These are phyloP conservation scores for Fragilariopsis cylindrus DNA, from an alignment of 108 stramenopile species.

Conservation along the genomic window DNA sequence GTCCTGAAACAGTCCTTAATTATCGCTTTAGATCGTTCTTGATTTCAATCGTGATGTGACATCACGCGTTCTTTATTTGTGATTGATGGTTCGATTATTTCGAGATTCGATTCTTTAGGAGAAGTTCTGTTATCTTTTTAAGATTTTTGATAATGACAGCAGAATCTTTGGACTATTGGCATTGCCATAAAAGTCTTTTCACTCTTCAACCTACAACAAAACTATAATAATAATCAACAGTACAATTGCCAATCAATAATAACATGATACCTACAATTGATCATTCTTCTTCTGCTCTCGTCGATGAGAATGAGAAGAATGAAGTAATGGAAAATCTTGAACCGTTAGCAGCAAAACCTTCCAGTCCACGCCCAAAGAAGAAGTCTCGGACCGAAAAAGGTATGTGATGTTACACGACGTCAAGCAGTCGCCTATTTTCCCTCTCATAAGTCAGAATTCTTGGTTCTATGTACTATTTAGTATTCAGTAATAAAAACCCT, in stretches of 20 bases:
- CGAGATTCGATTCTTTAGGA: too few species aligned
- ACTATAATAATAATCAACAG: not conserved
- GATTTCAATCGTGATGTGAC: too few species aligned
- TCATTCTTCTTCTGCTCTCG: constrained; percentile 10
- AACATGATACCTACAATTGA: constrained; percentile 12
- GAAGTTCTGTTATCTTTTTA: too few species aligned
- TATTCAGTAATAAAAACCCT: not conserved
- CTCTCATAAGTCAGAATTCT: not conserved
- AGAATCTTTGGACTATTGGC: too few species aligned
- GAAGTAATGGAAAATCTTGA: not conserved
- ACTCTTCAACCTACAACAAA: not conserved
- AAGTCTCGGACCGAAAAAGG: constrained; percentile 17
- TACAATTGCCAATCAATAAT: not conserved
- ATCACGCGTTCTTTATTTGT: too few species aligned
- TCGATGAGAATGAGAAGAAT: not conserved
- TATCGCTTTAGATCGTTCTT: too few species aligned
- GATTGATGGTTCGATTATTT: too few species aligned
- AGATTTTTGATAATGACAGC: too few species aligned
- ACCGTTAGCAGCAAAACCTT: not conserved
- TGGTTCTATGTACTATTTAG: not conserved
- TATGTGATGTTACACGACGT: not conserved
- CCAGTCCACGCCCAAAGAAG: constrained; percentile 4
- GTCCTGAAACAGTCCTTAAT: too few species aligned
- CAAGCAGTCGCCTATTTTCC: too few species aligned
- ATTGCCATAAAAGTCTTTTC: too few species aligned